These are phyloP conservation scores for Vaccinium corymbosum DNA, from an alignment of 148 eudicot species.

Conservation along the genomic window DNA sequence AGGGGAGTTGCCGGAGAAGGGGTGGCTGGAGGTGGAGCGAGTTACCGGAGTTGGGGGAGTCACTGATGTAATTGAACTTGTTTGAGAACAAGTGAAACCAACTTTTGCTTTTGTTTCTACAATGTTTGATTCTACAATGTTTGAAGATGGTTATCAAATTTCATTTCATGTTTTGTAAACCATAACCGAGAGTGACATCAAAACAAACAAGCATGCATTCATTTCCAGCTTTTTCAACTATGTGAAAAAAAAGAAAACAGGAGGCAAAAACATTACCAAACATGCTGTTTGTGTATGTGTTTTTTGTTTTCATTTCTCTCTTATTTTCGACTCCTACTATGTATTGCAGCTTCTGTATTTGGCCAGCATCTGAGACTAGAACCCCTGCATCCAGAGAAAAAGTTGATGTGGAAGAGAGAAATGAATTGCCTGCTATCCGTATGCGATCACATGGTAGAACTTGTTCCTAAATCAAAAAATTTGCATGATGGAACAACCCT, in stretches of 20 bases:
- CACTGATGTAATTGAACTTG: background rate
- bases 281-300: background rate
- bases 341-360: constrained; percentile 72
- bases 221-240: background rate
- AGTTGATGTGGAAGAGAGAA: constrained; percentile 88
- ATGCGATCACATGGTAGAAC: constrained; percentile 87
- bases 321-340: background rate
- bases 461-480: constrained; percentile 34
- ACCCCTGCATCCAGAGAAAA: constrained; percentile 83
- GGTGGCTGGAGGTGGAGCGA: background rate
- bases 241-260: background rate
- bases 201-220: background rate
- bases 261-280: background rate
- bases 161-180: background rate
- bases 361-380: constrained; percentile 79
- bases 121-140: background rate
- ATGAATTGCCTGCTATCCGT: constrained; percentile 88
- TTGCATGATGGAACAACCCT: constrained; percentile 43
- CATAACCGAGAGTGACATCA: background rate
- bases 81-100: background rate
- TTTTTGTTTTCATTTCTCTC: background rate
- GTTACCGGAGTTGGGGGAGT: background rate
- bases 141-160: background rate
- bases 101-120: background rate
- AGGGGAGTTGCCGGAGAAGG: background rate